These are phyloP conservation scores for Blastomyces silverae DNA, from an alignment of 2,329 filamentous ascomycete genomes.

Conservation along the genomic window DNA sequence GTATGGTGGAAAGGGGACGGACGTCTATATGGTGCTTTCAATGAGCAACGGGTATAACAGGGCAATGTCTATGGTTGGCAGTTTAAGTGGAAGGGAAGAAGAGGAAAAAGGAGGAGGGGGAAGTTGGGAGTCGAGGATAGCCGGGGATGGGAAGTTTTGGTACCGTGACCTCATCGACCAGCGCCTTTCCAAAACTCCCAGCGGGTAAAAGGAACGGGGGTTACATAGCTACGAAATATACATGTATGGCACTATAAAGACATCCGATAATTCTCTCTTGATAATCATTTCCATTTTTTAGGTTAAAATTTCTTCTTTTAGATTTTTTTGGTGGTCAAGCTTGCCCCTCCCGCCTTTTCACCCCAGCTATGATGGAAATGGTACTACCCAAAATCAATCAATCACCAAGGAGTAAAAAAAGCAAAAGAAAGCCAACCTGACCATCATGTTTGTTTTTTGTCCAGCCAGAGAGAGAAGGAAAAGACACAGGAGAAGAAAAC, in stretches of 20 bases:
- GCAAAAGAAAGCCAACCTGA: not conserved
- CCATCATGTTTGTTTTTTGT: too few species aligned
- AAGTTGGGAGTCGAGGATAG: not conserved
- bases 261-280: too few species aligned
- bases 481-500: not conserved
- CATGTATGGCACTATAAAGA: too few species aligned
- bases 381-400: not conserved
- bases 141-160: not conserved
- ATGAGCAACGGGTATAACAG: not conserved
- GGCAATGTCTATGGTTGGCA: not conserved
- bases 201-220: too few species aligned
- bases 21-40: not conserved
- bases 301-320: slow-evolving; percentile 10
- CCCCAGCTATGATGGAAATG: not conserved
- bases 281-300: too few species aligned
- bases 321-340: slow-evolving; percentile 10
- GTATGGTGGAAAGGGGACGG: not conserved
- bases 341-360: not conserved
- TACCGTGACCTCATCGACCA: not conserved
- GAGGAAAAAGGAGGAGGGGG: not conserved
- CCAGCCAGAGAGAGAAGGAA: too few species aligned
- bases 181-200: too few species aligned
- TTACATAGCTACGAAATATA: too few species aligned
- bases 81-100: not conserved
- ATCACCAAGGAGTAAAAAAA: not conserved